Conservation (phyloP, 345 rosid genomes). For the Noccaea caerulescens region DNA sequence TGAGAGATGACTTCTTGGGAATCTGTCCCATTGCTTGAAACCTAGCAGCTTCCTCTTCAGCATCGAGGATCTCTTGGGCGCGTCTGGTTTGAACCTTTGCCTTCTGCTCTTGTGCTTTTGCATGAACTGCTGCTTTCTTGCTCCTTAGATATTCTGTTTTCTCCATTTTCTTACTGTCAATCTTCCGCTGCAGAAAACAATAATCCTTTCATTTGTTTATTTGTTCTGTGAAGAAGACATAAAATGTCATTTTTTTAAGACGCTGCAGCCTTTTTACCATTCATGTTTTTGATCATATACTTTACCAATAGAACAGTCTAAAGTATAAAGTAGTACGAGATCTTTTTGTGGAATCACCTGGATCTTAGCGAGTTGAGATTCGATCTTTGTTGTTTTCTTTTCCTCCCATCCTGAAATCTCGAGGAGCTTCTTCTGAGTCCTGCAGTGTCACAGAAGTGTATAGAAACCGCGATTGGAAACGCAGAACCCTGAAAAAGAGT, state of each 20-base stretch:
- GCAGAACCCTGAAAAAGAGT: not conserved
- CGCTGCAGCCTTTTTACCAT: not conserved
- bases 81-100: conserved; percentile 73
- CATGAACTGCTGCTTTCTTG: conserved; percentile 64
- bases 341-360: conserved; percentile 54
- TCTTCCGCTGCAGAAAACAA: conserved; percentile 55
- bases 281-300: conserved; percentile 11
- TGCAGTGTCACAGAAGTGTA: conserved; percentile 30
- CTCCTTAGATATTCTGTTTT: conserved; percentile 67
- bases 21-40: conserved; percentile 65
- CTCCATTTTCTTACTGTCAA: conserved; percentile 69
- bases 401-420: conserved; percentile 76
- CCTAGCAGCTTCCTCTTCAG: conserved; percentile 80
- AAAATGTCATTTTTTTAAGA: not conserved
- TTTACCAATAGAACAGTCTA: not conserved
- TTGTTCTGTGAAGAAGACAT: not conserved
- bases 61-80: conserved; percentile 70
- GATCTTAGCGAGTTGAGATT: conserved; percentile 60
- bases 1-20: conserved; percentile 64
- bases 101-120: conserved; percentile 71
- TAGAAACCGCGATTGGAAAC: not conserved
- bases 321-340: conserved; percentile 1
- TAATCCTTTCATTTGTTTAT: conserved; percentile 5
- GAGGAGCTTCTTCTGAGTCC: conserved; percentile 74
- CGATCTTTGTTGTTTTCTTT: conserved; percentile 66